Base-by-base conservation (phyloP, 345 rosid genomes). In the Punica granatum region DNA sequence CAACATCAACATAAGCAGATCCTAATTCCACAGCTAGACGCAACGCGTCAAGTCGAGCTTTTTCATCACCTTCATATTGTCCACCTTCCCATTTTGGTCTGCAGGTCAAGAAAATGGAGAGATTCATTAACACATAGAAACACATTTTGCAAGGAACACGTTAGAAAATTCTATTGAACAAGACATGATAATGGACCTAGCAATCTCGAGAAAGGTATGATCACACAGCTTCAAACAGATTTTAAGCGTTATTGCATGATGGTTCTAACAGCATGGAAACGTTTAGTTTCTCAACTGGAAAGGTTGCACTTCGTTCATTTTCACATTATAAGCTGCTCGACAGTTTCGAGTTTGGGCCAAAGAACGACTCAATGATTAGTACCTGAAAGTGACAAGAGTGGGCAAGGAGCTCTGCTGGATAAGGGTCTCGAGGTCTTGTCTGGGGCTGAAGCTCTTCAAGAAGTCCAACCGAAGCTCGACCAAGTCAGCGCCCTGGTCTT, bases 51-150 rank as follows among this genome's bases (percentile, higher is more conserved):
- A 39, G 71, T 56, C 91, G 66, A 71, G 35, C 71, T 62, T 70
- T 69, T 49, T 86, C 87, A 64, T 82, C 81, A 33, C 88, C 91
- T 67, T 74, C 85, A 61, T 84, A 84, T 70, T 73, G 75, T 21
- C 91, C 88, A 8, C 91, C 91, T 76, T 86, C 91, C 89, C 87
- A 84, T 68, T 72, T 79, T 28, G 87, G 92, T 65, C 87, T 84
- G 68, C 32, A 64, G 53, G 23, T 43, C 39, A 54, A 69, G 64
- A 64, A 14, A 36, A 69, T 69, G 69, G n/a, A 60, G 37, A 13
- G 60, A 34, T 51, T 32, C 60, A n/a, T 39, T 36, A 12, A 42
- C 7, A 32, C 1, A 33, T 28, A 68, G 56, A 64, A 4, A 60
- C 61, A 19, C 32, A 58, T 53, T 35, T 31, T 4, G 1, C 34